Conservation (phyloP, 2,329 filamentous ascomycete genomes). For the Sarocladiaceae sp. region DNA sequence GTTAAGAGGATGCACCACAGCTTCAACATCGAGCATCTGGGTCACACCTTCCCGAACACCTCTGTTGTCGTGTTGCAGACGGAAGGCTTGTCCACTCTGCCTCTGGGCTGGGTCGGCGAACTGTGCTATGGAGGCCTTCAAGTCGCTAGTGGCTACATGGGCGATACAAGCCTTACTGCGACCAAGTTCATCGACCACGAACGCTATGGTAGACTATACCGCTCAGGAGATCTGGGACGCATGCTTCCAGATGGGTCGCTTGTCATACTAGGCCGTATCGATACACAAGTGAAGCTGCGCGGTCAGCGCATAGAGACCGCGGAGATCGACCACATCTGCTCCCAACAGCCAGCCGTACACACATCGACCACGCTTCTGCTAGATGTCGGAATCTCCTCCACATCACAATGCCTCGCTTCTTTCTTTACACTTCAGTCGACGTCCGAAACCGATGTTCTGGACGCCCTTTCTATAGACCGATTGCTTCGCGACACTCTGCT, state of each 20-base stretch:
- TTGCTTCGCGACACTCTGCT: constrained; percentile 45
- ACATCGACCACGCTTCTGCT: constrained; percentile 61
- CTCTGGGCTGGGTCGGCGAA: constrained; percentile 72
- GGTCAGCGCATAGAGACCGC: constrained; percentile 76
- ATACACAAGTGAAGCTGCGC: constrained; percentile 78
- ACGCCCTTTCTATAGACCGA: constrained; percentile 31
- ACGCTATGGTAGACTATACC: constrained; percentile 68
- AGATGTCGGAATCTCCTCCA: not conserved
- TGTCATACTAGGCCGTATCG: constrained; percentile 66
- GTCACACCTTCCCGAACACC: constrained; percentile 68
- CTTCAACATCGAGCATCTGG: constrained; percentile 72
- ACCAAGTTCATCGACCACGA: constrained; percentile 68
- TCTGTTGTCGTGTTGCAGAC: constrained; percentile 61
- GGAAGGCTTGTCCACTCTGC: constrained; percentile 48
- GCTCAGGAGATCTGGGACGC: constrained; percentile 77
- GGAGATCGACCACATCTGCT: constrained; percentile 65
- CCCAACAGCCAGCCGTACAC: constrained; percentile 45
- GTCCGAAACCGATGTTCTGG: constrained; percentile 22
- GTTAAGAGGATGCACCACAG: constrained; percentile 56
- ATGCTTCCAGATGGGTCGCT: constrained; percentile 75
- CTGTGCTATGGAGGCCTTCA: constrained; percentile 85
- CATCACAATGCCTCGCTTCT: constrained; percentile 43
- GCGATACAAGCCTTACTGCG: constrained; percentile 56
- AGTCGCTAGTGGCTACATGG: constrained; percentile 71
- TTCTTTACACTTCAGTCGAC: constrained; percentile 58